Percentiles rank a stretch among this genome's conserved stretches.
Conservation (phyloP, 331 rosid genomes). For the Quercus phellos region DNA sequence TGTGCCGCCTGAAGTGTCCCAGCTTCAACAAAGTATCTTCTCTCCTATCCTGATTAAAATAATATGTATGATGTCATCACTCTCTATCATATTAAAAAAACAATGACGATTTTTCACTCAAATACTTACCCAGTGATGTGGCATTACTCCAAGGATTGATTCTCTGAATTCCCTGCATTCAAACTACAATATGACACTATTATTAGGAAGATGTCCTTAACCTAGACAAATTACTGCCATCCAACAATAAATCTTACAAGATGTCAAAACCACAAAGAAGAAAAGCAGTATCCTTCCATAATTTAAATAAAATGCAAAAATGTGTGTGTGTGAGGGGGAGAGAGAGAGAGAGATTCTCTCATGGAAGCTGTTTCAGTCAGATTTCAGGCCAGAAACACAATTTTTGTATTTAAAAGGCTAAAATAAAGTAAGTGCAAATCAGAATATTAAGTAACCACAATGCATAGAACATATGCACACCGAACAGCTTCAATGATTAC, state of each 20-base stretch:
- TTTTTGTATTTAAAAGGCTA: background rate
- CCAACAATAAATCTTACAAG: background rate
- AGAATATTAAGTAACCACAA: conserved; percentile 2
- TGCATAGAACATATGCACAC: background rate
- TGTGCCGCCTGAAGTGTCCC: conserved; percentile 79
- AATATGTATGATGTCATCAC: background rate
- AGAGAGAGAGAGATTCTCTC: background rate
- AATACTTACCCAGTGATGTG: conserved; percentile 88
- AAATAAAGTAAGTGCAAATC: background rate
- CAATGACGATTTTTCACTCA: background rate
- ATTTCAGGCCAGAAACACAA: background rate
- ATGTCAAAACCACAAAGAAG: background rate
- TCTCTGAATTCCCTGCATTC: conserved; percentile 99
- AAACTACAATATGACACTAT: conserved; percentile 53
- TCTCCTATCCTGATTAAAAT: conserved; percentile 77
- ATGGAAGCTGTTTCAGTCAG: background rate
- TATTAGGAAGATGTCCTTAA: conserved; percentile 18
- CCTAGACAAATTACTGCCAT: conserved; percentile 4
- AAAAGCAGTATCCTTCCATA: background rate
- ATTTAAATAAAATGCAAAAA: too few species aligned
- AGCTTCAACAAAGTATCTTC: conserved; percentile 84
- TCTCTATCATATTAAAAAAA: background rate
- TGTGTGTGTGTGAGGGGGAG: background rate
- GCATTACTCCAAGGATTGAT: conserved; percentile 95
- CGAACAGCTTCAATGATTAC: conserved; percentile 35